A percentile compares a stretch with the other conserved stretches of the same genome.
Conservation (phyloP, 305 asterid species). For the Lippia alba region DNA sequence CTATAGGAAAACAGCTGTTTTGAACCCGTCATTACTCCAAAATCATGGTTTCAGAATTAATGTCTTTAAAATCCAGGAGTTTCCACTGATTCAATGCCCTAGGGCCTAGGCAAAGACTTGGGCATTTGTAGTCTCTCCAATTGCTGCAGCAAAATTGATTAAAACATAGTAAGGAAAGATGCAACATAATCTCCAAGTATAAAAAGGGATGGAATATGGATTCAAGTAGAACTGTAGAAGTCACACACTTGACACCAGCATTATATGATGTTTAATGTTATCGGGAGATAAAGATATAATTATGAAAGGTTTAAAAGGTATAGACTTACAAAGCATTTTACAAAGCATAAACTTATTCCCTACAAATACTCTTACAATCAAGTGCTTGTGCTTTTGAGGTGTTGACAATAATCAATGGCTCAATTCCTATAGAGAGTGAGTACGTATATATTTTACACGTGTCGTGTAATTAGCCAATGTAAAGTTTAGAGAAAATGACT, state of each 20-base stretch:
- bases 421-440: conserved; percentile 83
- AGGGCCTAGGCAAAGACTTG: conserved; percentile 9
- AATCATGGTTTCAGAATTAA: conserved; percentile 13
- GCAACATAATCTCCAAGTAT: neutral
- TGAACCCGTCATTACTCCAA: conserved; percentile 7
- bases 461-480: conserved; percentile 58
- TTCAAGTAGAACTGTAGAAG: neutral
- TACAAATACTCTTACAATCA: conserved; percentile 9
- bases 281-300: conserved; percentile 1
- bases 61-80: conserved; percentile 16
- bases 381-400: conserved; percentile 98
- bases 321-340: neutral
- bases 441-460: conserved; percentile 52
- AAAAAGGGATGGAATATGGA: neutral
- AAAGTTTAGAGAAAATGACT: no score
- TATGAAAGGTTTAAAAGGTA: neutral
- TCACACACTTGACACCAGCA: conserved; percentile 3
- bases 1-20: conserved; percentile 5
- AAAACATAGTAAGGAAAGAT: neutral
- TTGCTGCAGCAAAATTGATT: conserved; percentile 19
- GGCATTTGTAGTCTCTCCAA: conserved; percentile 1
- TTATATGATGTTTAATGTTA: neutral
- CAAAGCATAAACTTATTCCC: conserved; percentile 1
- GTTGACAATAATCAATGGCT: conserved; percentile 83
- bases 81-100: neutral